Evolutionary conservation across 768 basidiomycete genomes (phyloP), one percentile per base, ranked within the genome.

Genomic region (Coprinopsis cinerea): DNA sequence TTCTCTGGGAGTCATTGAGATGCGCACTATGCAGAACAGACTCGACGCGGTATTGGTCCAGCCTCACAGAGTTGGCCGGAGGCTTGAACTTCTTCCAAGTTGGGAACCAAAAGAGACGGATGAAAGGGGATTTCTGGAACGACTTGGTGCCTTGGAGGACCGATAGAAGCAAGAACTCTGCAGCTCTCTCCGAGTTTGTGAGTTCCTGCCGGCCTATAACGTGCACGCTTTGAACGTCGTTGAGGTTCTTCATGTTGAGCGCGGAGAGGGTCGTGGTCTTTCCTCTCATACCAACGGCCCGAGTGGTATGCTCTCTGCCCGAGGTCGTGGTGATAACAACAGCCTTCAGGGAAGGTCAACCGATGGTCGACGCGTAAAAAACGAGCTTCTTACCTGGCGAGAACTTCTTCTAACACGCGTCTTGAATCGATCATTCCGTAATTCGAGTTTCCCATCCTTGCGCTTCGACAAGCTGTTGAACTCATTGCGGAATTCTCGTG

Each of bases 351-450:
- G 39, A 34, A 25, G n/a, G 22, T 25, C 4, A 15, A 28, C 20
- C 20, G 10, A 10, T 13, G 5, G 10, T 6, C 20, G 9, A 13
- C 13, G 20, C 24, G 32, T 44, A 30, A 43, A 13, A 22, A 20
- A 11, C 9, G 9, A 15, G 10, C 10, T 20, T 30, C 25, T 13
- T 55, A 74, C 76, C 64, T 72, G 66, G 0, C 44, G 37, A 28
- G 57, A 46, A 45, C 68, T 66, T 39, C 51, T 39, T 17, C 72
- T 64, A 2, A 76, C 61, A 30, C 72, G 59, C 1, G 64, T 73
- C 44, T 72, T 75, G 59, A 65, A 78, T 2, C 72, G 65, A 2
- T 67, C 52, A 53, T 76, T 76, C 13, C 55, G 52, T 2, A 77
- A 40, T 10, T 58, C 49, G 15, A 69, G 35, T 2, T 55, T 57